These are phyloP conservation scores for Kwoniella shivajii DNA, from an alignment of 1,284 basidiomycete genomes.

Conservation along the genomic window DNA sequence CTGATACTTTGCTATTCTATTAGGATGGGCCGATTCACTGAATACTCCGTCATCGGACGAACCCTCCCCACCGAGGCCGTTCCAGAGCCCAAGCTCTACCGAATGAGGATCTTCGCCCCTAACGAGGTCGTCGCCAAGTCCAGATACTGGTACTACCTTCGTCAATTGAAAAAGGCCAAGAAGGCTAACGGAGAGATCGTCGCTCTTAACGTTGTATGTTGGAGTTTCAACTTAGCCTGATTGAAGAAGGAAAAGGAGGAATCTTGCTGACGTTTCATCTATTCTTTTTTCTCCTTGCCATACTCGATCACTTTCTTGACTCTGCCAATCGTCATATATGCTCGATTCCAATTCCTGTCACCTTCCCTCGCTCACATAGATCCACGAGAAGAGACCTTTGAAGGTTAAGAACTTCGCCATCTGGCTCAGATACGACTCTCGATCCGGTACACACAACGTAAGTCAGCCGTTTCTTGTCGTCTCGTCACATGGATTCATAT, in stretches of 20 bases:
- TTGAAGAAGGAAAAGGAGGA: neutral
- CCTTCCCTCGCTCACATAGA: constrained; percentile 60
- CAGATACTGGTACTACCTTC: constrained; percentile 99
- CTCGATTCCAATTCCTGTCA: neutral
- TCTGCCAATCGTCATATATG: neutral
- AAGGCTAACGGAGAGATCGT: constrained; percentile 99
- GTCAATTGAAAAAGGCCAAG: constrained; percentile 98
- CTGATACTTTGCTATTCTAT: constrained; percentile 5
- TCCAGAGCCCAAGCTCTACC: constrained; percentile 80
- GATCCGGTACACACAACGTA: constrained; percentile 92
- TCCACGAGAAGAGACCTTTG: constrained; percentile 93
- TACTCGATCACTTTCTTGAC: neutral
- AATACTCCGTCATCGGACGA: constrained; percentile 98
- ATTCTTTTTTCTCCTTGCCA: neutral
- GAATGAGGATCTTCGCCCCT: constrained; percentile 99
- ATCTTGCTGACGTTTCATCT: neutral
- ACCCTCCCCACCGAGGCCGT: constrained; percentile 93
- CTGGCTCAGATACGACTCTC: constrained; percentile 99
- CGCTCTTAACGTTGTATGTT: constrained; percentile 92
- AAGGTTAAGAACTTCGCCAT: constrained; percentile 99
- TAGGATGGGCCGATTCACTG: constrained; percentile 61
- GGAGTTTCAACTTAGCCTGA: neutral
- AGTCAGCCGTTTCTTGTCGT: constrained; percentile 14
- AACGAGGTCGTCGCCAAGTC: constrained; percentile 99
- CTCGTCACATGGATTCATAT: neutral